Conservation (phyloP, 495 filamentous ascomycete species). For the Xylaria cubensis region DNA sequence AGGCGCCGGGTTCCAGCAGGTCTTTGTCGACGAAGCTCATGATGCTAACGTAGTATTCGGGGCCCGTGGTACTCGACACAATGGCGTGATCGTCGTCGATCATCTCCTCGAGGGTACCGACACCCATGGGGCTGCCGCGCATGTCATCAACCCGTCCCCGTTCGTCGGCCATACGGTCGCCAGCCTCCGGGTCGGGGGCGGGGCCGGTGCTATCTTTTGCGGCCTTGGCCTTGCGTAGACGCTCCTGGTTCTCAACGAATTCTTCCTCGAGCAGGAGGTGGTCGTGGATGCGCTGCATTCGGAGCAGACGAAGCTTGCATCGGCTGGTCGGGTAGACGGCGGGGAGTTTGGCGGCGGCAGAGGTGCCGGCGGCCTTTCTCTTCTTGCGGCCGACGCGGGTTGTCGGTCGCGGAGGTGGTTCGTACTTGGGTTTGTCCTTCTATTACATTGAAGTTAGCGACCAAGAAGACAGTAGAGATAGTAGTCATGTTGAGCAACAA, state of each 20-base stretch:
- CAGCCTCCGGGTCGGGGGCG: slow-evolving; percentile 65
- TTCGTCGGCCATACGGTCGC: slow-evolving; percentile 91
- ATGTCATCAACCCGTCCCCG: slow-evolving; percentile 96
- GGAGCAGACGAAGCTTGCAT: slow-evolving; percentile 95
- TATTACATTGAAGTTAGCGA: slow-evolving; percentile 45
- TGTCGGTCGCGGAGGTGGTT: slow-evolving; percentile 94
- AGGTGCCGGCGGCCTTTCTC: slow-evolving; percentile 89
- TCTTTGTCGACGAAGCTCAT: slow-evolving; percentile 99
- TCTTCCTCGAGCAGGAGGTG: slow-evolving; percentile 97
- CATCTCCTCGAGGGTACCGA: slow-evolving; percentile 97
- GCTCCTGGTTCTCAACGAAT: slow-evolving; percentile 98
- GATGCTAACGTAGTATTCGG: slow-evolving; percentile 99
- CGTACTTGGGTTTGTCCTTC: slow-evolving; percentile 99
- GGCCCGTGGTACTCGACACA: slow-evolving; percentile 94
- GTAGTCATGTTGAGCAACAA: slow-evolving; percentile 35
- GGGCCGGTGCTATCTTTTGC: slow-evolving; percentile 69
- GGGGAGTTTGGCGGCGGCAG: slow-evolving; percentile 92
- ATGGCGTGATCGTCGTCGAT: slow-evolving; percentile 99
- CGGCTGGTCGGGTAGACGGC: slow-evolving; percentile 92
- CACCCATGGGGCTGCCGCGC: slow-evolving; percentile 98
- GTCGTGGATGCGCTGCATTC: slow-evolving; percentile 98
- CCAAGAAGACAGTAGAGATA: slow-evolving; percentile 8
- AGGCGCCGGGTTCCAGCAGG: slow-evolving; percentile 93
- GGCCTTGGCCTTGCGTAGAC: slow-evolving; percentile 87
- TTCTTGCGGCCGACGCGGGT: slow-evolving; percentile 99